A percentile compares a stretch with the other conserved stretches of the same genome.
Evolutionary conservation across 1,284 basidiomycete genomes (phyloP).

Genomic region (Ceratobasidium sp.): DNA sequence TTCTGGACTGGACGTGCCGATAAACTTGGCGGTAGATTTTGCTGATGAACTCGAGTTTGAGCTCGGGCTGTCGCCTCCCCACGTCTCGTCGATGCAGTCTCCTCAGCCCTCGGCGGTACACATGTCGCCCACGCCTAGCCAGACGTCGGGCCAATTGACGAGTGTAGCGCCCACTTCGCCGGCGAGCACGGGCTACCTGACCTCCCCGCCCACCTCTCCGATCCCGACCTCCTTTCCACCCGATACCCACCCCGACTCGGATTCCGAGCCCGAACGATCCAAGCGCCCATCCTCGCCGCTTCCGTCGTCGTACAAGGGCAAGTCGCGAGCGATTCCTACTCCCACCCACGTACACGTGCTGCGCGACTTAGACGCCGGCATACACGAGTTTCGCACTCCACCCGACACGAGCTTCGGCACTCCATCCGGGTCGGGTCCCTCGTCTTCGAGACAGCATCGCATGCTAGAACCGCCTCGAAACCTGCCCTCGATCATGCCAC

Average conservation of each 20-base stretch:
- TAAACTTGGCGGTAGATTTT: constrained; percentile 7
- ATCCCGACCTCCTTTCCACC: background rate
- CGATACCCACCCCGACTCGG: too few relatives aligned
- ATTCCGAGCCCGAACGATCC: background rate
- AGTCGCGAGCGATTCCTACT: constrained; percentile 4
- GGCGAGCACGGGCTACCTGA: background rate
- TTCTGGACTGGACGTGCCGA: too few relatives aligned
- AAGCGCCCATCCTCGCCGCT: background rate
- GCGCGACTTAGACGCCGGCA: too few relatives aligned
- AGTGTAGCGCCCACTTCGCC: background rate
- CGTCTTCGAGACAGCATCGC: background rate
- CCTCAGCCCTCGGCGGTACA: too few relatives aligned
- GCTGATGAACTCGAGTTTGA: constrained; percentile 12
- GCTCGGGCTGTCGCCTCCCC: background rate
- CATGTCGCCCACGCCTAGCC: too few relatives aligned
- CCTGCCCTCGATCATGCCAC: constrained; percentile 1
- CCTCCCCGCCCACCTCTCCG: background rate
- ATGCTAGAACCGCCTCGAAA: background rate
- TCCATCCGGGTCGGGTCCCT: background rate
- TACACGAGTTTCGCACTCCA: background rate
- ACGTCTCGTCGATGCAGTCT: too few relatives aligned
- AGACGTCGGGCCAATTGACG: background rate
- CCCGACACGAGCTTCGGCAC: constrained; percentile 10
- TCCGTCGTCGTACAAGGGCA: constrained; percentile 1
- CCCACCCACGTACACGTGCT: too few relatives aligned